A percentile compares a stretch with the other conserved stretches of the same genome.
phyloP scores from a whole-genome alignment of 73 alveolate genomes.

The Tetrahymena elliotti region DNA sequence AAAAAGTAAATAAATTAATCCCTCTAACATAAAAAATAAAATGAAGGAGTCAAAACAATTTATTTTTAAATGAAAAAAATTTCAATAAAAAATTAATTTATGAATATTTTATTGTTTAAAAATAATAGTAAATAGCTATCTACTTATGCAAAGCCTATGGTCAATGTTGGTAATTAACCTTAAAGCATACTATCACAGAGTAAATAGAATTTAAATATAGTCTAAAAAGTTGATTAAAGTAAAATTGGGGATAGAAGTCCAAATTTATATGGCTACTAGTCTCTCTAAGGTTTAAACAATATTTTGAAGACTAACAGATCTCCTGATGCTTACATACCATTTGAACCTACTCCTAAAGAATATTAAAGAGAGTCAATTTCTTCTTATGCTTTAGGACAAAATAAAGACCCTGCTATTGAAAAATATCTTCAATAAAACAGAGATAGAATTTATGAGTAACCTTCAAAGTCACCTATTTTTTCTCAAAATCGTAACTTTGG shows the following conservation, averaged over 20 bases:
- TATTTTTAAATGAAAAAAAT: too few relatives aligned
- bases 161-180: not conserved
- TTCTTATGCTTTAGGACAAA: not conserved
- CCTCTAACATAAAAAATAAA: too few relatives aligned
- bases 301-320: not conserved
- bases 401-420: not conserved
- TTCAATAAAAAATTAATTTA: not conserved
- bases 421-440: not conserved
- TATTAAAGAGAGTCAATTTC: not conserved
- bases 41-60: too few relatives aligned
- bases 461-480: not conserved
- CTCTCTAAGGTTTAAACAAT: not conserved
- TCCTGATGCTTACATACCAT: not conserved
- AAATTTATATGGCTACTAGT: not conserved
- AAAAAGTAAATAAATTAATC: too few relatives aligned
- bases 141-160: not conserved
- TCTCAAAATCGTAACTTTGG: not conserved
- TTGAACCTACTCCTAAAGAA: not conserved
- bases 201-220: not conserved
- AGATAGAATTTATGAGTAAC: not conserved
- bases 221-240: not conserved
- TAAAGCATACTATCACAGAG: not conserved
- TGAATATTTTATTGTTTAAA: not conserved
- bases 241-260: not conserved
- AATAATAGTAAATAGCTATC: not conserved